Evolutionary conservation across 768 basidiomycete genomes (phyloP), one percentile per base, ranked within the genome.

Genomic region (Leccinellum albellum): DNA sequence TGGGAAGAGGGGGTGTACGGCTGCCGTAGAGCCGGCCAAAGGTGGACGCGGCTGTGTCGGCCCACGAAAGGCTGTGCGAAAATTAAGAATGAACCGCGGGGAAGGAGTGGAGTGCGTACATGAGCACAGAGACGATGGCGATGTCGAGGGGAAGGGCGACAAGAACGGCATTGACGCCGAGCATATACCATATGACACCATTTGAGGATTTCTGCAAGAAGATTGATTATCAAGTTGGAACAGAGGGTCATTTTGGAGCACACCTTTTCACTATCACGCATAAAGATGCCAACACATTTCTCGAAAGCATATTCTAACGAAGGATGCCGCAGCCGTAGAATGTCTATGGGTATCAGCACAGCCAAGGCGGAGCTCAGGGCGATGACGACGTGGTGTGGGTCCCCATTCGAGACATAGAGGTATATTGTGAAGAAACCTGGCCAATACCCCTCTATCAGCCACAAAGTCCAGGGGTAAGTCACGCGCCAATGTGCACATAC

Each of bases 41-140:
- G 13, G 91, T 95, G 10, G 94, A 96, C 6, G 94, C 94, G 17
- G 93, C 86, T 1, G 94, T 96, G 71, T 97, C 94, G 0, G 92
- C 94, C 94, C 94, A 97, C 31, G 93, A 94, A 49, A 97, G 84
- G 59, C 94, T 96, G 64, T 35, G 32, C 0, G 21, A 13, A 20
- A 23, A 37, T 24, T 15, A 17, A 55, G 9, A 7, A 20, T 54
- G 28, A 51, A 32, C 8, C 26, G 33, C 3, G 28, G 31, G 3
- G 29, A 37, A 26, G 26, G 37, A 42, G 26, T 32, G n/a, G 40
- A 42, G 8, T 9, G 79, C 89, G 64, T 69, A 91, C 94, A 94
- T 91, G 62, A 95, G 79, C 61, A 97, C 88, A 7, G 93, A 82
- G 14, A 96, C 85, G n/a, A 90, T 84, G 12, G 94, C 94, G 31